Conservation (phyloP, 2,329 filamentous ascomycete species). For the Nothopassalora personata region DNA sequence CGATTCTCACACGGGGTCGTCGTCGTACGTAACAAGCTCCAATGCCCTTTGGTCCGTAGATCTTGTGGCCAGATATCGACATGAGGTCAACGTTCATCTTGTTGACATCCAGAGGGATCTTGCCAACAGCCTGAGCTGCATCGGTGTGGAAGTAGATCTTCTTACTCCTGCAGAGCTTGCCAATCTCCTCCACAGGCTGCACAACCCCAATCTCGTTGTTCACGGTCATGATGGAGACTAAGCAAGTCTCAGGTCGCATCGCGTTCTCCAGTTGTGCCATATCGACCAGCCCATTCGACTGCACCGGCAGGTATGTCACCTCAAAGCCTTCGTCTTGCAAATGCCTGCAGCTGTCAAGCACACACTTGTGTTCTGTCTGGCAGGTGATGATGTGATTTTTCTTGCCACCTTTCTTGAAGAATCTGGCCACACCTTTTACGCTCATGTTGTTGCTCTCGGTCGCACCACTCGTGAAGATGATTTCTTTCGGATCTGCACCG, state of each 20-base stretch:
- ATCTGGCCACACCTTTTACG: slow-evolving; percentile 94
- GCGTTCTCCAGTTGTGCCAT: slow-evolving; percentile 81
- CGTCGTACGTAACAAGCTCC: slow-evolving; percentile 94
- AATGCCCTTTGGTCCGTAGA: slow-evolving; percentile 95
- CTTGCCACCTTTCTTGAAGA: slow-evolving; percentile 88
- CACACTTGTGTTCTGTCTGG: slow-evolving; percentile 98
- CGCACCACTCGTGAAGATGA: slow-evolving; percentile 96
- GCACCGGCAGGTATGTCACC: slow-evolving; percentile 91
- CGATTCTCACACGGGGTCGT: slow-evolving; percentile 85
- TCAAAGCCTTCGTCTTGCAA: slow-evolving; percentile 95
- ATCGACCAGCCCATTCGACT: slow-evolving; percentile 76
- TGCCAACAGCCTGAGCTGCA: slow-evolving; percentile 94
- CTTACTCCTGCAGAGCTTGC: slow-evolving; percentile 79
- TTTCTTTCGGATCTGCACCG: slow-evolving; percentile 93
- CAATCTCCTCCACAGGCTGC: slow-evolving; percentile 89
- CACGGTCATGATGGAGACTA: slow-evolving; percentile 97
- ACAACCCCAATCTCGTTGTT: slow-evolving; percentile 99
- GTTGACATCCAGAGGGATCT: slow-evolving; percentile 94
- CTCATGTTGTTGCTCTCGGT: slow-evolving; percentile 99
- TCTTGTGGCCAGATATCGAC: slow-evolving; percentile 98
- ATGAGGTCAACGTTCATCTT: slow-evolving; percentile 97
- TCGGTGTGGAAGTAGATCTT: slow-evolving; percentile 99
- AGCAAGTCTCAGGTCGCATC: slow-evolving; percentile 80
- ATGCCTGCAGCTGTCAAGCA: slow-evolving; percentile 93
- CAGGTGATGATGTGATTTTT: slow-evolving; percentile 98